These are phyloP conservation scores for Vitis amurensis DNA, from an alignment of 164 flowering plant species.

Conservation along the genomic window DNA sequence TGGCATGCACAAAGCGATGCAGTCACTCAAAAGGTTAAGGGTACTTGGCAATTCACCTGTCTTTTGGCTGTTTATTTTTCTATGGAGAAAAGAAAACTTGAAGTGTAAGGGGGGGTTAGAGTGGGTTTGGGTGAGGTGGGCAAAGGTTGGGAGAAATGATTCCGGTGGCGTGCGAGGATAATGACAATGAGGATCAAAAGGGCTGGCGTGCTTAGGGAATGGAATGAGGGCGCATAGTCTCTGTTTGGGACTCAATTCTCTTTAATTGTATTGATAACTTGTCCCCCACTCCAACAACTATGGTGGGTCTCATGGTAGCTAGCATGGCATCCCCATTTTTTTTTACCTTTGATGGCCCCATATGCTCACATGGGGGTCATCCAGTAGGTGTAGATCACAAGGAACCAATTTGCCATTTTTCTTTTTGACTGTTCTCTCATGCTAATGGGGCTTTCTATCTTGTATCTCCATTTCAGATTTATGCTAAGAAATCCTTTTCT, in stretches of 20 bases:
- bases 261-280: constrained; percentile 15
- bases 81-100: neutral
- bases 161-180: constrained; percentile 20
- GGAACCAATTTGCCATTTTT: neutral
- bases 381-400: neutral
- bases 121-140: neutral
- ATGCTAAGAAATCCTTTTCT: no score
- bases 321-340: constrained; percentile 5
- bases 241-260: constrained; percentile 6
- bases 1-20: no score
- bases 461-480: no score
- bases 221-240: constrained; percentile 4
- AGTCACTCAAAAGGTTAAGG: no score
- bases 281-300: constrained; percentile 28
- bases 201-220: constrained; percentile 26
- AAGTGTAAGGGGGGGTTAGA: neutral
- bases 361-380: neutral
- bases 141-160: constrained; percentile 24
- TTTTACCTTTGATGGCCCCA: constrained; percentile 1
- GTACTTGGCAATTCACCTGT: no score
- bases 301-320: constrained; percentile 23
- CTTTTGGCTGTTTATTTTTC: neutral
- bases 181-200: constrained; percentile 14
- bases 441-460: neutral
- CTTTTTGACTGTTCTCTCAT: neutral